These are phyloP conservation scores for Exserohilum turcica DNA, from an alignment of 2,329 filamentous ascomycete genomes.

Conservation along the genomic window DNA sequence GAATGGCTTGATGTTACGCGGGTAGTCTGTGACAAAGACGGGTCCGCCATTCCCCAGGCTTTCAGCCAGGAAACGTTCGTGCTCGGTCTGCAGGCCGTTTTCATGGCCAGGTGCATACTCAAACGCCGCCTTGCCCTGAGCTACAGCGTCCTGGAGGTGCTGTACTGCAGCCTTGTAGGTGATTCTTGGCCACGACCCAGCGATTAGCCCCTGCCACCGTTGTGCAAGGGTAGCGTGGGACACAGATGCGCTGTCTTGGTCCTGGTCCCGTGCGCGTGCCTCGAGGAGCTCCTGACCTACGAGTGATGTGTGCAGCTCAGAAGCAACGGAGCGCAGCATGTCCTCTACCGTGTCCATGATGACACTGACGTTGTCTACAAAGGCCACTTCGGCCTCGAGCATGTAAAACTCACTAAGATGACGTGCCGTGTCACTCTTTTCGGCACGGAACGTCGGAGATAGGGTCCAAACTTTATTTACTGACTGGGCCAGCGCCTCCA, in stretches of 20 bases:
- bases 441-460: constrained; percentile 91
- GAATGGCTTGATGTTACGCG: constrained; percentile 87
- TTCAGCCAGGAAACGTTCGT: constrained; percentile 85
- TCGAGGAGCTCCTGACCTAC: constrained; percentile 62
- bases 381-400: constrained; percentile 90
- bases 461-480: constrained; percentile 92
- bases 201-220: constrained; percentile 72
- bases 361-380: constrained; percentile 69
- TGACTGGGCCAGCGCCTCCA: constrained; percentile 88
- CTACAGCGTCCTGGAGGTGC: constrained; percentile 64
- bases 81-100: constrained; percentile 81
- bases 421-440: constrained; percentile 80
- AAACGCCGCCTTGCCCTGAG: constrained; percentile 61
- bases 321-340: constrained; percentile 68
- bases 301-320: constrained; percentile 55
- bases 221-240: constrained; percentile 60
- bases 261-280: constrained; percentile 49
- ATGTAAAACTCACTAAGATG: constrained; percentile 99
- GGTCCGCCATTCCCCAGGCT: constrained; percentile 68
- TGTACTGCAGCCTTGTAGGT: constrained; percentile 81
- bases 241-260: constrained; percentile 44
- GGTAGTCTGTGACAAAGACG: constrained; percentile 92
- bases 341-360: constrained; percentile 83
- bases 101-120: constrained; percentile 72
- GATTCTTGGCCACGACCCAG: constrained; percentile 82